phyloP scores from a whole-genome alignment of 1,284 basidiomycete genomes.

The Hypsizygus ulmarius region DNA sequence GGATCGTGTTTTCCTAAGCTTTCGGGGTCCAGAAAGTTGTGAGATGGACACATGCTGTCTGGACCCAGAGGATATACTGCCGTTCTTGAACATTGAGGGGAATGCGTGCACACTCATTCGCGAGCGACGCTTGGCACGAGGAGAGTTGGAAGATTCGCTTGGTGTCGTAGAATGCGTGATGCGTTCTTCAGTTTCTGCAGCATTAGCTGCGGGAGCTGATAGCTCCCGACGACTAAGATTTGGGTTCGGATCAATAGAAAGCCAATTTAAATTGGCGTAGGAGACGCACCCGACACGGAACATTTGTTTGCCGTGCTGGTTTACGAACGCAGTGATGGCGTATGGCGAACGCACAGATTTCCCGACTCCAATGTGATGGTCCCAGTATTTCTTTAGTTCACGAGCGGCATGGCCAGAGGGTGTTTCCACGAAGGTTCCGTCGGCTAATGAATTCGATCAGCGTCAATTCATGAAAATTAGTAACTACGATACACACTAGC shows the following conservation, averaged over 20 bases:
- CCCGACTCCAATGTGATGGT: slow-evolving; percentile 62
- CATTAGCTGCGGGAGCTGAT: slow-evolving; percentile 48
- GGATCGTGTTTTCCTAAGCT: slow-evolving; percentile 66
- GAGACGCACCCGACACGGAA: slow-evolving; percentile 67
- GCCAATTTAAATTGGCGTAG: background rate
- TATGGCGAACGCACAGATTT: slow-evolving; percentile 70
- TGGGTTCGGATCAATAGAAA: slow-evolving; percentile 13
- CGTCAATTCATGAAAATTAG: slow-evolving; percentile 8
- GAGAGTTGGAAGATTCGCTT: slow-evolving; percentile 31
- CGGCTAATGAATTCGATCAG: slow-evolving; percentile 39
- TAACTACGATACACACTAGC: slow-evolving; percentile 48
- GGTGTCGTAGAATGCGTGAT: slow-evolving; percentile 28
- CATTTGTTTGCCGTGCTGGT: slow-evolving; percentile 73
- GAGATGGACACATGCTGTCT: slow-evolving; percentile 28
- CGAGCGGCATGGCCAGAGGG: slow-evolving; percentile 69
- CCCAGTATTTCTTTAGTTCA: slow-evolving; percentile 71
- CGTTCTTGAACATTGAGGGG: slow-evolving; percentile 49
- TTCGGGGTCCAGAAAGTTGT: slow-evolving; percentile 38
- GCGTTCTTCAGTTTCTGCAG: slow-evolving; percentile 34
- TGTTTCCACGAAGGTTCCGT: slow-evolving; percentile 76
- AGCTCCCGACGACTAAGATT: slow-evolving; percentile 50
- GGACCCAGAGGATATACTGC: slow-evolving; percentile 23
- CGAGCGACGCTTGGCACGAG: slow-evolving; percentile 49
- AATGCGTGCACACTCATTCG: slow-evolving; percentile 69
- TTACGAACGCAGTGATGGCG: slow-evolving; percentile 73